A percentile compares a stretch with the other conserved stretches of the same genome.
phyloP scores from a whole-genome alignment of 208 protist species.

The Acanthamoeba lenticulata region DNA sequence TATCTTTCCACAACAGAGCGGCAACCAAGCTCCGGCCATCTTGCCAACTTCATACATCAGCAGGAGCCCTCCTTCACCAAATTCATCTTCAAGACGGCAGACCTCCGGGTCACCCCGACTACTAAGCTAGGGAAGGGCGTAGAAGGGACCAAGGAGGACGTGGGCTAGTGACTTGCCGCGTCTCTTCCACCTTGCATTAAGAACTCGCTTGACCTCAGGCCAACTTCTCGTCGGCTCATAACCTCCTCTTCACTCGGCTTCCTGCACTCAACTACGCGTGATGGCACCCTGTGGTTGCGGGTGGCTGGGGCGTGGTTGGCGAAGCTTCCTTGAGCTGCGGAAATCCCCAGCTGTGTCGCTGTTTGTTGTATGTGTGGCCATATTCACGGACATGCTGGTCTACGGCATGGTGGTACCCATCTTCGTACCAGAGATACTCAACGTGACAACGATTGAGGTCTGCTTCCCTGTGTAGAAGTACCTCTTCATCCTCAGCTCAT shows the following conservation, averaged over 20 bases:
- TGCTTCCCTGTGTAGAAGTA: neutral
- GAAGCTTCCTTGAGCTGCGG: neutral
- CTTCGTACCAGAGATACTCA: conserved; percentile 17
- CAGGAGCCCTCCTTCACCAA: no score
- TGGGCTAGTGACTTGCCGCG: neutral
- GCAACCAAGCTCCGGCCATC: no score
- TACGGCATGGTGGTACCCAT: conserved; percentile 61
- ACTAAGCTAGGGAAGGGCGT: neutral
- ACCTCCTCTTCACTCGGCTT: no score
- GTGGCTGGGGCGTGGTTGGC: neutral
- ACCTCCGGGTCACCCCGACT: neutral
- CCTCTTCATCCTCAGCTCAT: neutral
- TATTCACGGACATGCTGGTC: conserved; percentile 16
- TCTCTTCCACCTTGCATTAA: neutral
- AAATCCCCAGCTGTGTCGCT: neutral
- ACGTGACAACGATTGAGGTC: conserved; percentile 4
- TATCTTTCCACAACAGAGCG: no score
- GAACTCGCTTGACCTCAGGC: no score
- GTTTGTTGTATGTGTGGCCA: neutral
- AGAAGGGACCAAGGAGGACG: neutral
- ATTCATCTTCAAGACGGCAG: conserved; percentile 19
- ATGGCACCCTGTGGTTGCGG: neutral
- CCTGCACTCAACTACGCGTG: neutral
- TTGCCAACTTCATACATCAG: no score
- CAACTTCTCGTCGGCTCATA: no score